Conservation (phyloP, 2,329 filamentous ascomycete genomes). For the Monilinia vaccinii-corymbosi region DNA sequence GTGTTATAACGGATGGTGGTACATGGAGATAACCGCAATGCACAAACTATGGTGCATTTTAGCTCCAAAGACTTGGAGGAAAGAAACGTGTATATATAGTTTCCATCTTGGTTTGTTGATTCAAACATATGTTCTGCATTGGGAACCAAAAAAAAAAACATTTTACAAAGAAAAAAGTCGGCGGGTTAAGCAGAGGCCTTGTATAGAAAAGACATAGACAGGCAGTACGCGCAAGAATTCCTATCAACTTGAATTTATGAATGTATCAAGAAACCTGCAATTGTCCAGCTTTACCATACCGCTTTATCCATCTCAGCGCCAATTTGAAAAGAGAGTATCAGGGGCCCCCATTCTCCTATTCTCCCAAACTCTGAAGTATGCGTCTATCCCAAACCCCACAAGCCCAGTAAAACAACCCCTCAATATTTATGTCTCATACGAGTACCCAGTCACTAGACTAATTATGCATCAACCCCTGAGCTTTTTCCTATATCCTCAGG, state of each 20-base stretch:
- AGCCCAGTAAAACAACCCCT: not conserved
- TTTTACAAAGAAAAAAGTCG: no score
- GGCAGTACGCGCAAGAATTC: not conserved
- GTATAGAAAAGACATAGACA: not conserved
- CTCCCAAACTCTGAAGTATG: not conserved
- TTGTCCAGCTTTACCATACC: not conserved
- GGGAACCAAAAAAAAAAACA: no score
- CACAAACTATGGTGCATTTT: no score
- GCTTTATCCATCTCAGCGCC: not conserved
- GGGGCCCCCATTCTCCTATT: not conserved
- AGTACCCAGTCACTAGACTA: not conserved
- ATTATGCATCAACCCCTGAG: conserved; percentile 16
- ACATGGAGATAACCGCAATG: no score
- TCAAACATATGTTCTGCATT: no score
- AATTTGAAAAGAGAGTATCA: not conserved
- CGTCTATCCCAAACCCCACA: not conserved
- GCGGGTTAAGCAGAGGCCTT: no score
- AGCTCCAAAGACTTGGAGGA: no score
- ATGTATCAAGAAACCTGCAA: not conserved
- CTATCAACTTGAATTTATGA: not conserved
- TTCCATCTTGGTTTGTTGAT: no score
- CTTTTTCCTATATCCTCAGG: conserved; percentile 15
- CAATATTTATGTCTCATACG: not conserved
- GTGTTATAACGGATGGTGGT: no score
- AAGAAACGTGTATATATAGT: no score